phyloP scores from a whole-genome alignment of 495 filamentous ascomycete species.

The Tuber indicum region DNA sequence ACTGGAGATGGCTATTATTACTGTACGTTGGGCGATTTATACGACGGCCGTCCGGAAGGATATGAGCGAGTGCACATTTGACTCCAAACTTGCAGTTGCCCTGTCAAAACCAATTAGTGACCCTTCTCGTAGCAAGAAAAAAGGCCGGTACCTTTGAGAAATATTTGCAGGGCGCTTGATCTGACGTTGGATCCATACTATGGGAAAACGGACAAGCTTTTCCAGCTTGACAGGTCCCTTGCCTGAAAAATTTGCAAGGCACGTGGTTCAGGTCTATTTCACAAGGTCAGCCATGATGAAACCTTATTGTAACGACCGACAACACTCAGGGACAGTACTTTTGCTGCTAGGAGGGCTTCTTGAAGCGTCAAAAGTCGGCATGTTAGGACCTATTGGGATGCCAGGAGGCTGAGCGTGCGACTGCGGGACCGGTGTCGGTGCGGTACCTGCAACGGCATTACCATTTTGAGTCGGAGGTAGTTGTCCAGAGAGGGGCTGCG shows the following conservation, averaged over 20 bases:
- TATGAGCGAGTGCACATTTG: constrained; percentile 93
- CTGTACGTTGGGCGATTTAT: constrained; percentile 61
- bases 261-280: constrained; percentile 86
- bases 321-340: constrained; percentile 29
- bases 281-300: constrained; percentile 19
- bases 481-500: constrained; percentile 38
- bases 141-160: constrained; percentile 74
- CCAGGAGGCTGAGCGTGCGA: constrained; percentile 38
- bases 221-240: constrained; percentile 93
- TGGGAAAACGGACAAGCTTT: constrained; percentile 94
- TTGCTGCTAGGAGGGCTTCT: constrained; percentile 42
- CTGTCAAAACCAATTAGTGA: constrained; percentile 46
- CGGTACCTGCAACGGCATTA: constrained; percentile 18
- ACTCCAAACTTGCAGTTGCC: constrained; percentile 98
- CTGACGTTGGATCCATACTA: constrained; percentile 68
- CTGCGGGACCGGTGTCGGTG: constrained; percentile 34
- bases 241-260: constrained; percentile 97
- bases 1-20: constrained; percentile 44
- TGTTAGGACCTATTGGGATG: constrained; percentile 35
- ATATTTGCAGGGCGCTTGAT: constrained; percentile 91
- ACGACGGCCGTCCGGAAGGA: constrained; percentile 84
- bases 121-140: constrained; percentile 16
- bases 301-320: background rate
- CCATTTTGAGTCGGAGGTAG: constrained; percentile 32
- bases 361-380: constrained; percentile 40